A percentile compares a stretch with the other conserved stretches of the same genome.
phyloP scores from a whole-genome alignment of 768 basidiomycete species.

The Phylloporus sp. region DNA sequence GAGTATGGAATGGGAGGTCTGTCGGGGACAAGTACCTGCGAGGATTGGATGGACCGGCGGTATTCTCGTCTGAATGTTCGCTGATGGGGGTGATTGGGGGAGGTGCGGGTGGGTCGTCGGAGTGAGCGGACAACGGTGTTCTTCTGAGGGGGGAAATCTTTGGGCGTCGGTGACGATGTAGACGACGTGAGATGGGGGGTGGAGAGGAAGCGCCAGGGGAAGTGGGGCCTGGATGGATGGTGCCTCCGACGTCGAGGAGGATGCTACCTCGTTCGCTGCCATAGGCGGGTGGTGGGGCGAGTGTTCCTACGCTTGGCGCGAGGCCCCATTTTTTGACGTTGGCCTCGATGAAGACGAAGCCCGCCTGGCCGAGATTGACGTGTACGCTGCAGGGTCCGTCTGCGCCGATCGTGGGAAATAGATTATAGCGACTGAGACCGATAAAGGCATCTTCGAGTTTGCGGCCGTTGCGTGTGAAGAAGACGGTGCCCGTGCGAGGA shows the following conservation, averaged over 20 bases:
- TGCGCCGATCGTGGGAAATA: constrained; percentile 96
- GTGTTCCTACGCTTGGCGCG: constrained; percentile 93
- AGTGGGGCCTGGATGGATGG: constrained; percentile 32
- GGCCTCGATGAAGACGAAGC: constrained; percentile 98
- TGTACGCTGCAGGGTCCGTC: constrained; percentile 96
- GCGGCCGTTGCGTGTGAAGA: constrained; percentile 96
- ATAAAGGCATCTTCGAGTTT: constrained; percentile 95
- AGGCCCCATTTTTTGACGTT: constrained; percentile 99
- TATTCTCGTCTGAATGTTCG: constrained; percentile 50
- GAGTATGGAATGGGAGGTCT: constrained; percentile 56
- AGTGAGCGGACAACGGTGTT: constrained; percentile 39
- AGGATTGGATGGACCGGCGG: constrained; percentile 47
- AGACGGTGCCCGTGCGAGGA: constrained; percentile 95
- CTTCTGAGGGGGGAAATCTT: constrained; percentile 61
- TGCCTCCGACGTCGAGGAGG: constrained; percentile 77
- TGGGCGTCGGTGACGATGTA: constrained; percentile 57
- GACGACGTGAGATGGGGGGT: constrained; percentile 43
- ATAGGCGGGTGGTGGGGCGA: constrained; percentile 97
- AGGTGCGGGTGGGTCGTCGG: constrained; percentile 46
- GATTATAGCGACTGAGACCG: constrained; percentile 83
- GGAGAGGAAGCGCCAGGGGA: constrained; percentile 44
- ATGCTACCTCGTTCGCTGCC: constrained; percentile 97
- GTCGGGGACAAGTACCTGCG: constrained; percentile 58
- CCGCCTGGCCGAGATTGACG: constrained; percentile 95
- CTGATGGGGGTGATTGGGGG: constrained; percentile 77